Base-by-base conservation (phyloP, 2,329 filamentous ascomycete species). In the Talaromyces sp. region DNA sequence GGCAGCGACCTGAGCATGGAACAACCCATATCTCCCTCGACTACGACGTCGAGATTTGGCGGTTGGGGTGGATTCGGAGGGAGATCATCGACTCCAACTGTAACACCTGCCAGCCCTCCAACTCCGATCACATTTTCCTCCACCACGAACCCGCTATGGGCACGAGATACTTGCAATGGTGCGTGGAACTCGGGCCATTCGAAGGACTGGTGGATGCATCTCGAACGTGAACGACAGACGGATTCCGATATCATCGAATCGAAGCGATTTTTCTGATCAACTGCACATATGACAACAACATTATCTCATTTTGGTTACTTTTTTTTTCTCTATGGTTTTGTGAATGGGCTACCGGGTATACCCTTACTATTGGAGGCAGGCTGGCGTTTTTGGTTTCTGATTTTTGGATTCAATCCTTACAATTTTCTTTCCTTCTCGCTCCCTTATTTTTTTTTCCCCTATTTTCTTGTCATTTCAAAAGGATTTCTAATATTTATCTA, bases 201-300 rank as follows among this genome's bases (percentile, higher is more conserved):
- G 59, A 73, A 75, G 42, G 77, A 78, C 27, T 79, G 77, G 77
- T 78, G 77, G 77, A 76, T 73, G 61, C 77, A 79, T 62, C 72
- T 77, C 67, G 77, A 79, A 65, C 72, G 77, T 47, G 76, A 78
- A 62, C 74, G 75, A 39, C 72, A 72, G 13, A 66, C 67, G 33
- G 70, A 70, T 39, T 63, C 69, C 13, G 72, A 75, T 47, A 65
- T 72, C 49, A 68, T 75, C 57, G 69, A 72, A 36, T 60, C 71
- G 30, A 71, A 71, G 62, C 68, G 69, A 58, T 72, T 77, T 44
- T 76, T 77, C 55, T 77, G 65, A 70, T 27, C 33, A 3, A 39
- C 22, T 32, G 27, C 28, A 53, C 27, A 53, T 53, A 53, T 15
- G 25, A 53, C 25, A 7, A 22, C 49, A 53, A 32, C 15, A 28